phyloP scores from a whole-genome alignment of 2,329 filamentous ascomycete genomes.

The Macrophomina tecta region DNA sequence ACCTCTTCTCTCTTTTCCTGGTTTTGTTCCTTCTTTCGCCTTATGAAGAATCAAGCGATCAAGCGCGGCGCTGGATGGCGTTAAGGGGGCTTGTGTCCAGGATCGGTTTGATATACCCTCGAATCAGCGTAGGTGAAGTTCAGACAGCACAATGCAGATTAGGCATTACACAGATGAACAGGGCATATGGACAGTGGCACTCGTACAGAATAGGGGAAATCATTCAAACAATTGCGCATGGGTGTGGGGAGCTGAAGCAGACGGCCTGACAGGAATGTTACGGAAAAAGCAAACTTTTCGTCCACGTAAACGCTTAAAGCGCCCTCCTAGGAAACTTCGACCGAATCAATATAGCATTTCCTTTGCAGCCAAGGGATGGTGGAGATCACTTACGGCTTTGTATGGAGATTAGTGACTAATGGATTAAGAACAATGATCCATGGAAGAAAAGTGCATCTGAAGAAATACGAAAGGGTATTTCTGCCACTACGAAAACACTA shows the following conservation, averaged over 20 bases:
- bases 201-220: too few relatives aligned
- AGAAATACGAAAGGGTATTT: constrained; percentile 22
- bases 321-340: background rate
- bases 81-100: background rate
- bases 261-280: background rate
- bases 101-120: background rate
- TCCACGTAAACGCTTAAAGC: background rate
- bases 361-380: background rate
- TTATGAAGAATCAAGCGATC: background rate
- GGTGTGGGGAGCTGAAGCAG: background rate
- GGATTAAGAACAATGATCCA: background rate
- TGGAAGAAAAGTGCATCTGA: background rate
- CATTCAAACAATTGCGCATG: background rate
- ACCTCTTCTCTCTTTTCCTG: background rate
- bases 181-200: background rate
- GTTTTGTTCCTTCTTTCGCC: background rate
- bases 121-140: background rate
- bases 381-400: background rate
- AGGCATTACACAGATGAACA: background rate
- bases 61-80: background rate
- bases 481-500: constrained; percentile 21
- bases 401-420: background rate
- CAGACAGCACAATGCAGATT: background rate
- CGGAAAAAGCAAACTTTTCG: background rate
- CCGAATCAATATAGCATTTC: background rate